Conservation (phyloP, 2,329 filamentous ascomycete species). For the Apiospora saccharicola region DNA sequence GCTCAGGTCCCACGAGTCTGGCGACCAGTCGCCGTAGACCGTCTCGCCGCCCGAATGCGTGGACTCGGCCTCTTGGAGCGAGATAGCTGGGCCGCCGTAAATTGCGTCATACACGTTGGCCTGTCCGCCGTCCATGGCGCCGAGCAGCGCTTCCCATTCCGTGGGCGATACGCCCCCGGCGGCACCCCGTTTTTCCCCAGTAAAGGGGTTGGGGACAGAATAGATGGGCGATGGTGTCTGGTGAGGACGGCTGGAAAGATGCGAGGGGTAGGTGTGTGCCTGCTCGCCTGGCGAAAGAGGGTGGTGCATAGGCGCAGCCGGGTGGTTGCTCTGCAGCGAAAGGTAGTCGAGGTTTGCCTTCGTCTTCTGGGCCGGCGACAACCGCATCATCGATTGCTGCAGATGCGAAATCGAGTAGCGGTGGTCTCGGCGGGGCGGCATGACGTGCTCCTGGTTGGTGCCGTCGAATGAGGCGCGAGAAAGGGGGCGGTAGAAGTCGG, state of each 20-base stretch:
- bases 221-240: slow-evolving; percentile 45
- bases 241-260: slow-evolving; percentile 40
- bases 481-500: slow-evolving; percentile 49
- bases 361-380: slow-evolving; percentile 42
- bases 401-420: slow-evolving; percentile 55
- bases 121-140: slow-evolving; percentile 79
- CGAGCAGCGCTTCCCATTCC: slow-evolving; percentile 85
- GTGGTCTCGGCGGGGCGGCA: slow-evolving; percentile 53
- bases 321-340: slow-evolving; percentile 44
- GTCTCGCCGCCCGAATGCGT: slow-evolving; percentile 39
- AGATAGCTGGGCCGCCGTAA: slow-evolving; percentile 70
- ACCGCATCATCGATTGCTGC: slow-evolving; percentile 48
- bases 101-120: slow-evolving; percentile 87
- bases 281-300: slow-evolving; percentile 59
- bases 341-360: slow-evolving; percentile 67
- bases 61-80: slow-evolving; percentile 53
- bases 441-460: slow-evolving; percentile 46
- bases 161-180: slow-evolving; percentile 61
- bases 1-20: slow-evolving; percentile 63
- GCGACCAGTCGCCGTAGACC: slow-evolving; percentile 58
- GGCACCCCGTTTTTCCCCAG: slow-evolving; percentile 46
- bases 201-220: slow-evolving; percentile 40
- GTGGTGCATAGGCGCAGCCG: slow-evolving; percentile 43
- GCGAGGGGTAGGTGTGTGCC: slow-evolving; percentile 47
- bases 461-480: slow-evolving; percentile 60